These are phyloP conservation scores for slime mould (Dictyostelium discoideum) DNA, from an alignment of 78 protist genomes.

Conservation along the genomic window DNA sequence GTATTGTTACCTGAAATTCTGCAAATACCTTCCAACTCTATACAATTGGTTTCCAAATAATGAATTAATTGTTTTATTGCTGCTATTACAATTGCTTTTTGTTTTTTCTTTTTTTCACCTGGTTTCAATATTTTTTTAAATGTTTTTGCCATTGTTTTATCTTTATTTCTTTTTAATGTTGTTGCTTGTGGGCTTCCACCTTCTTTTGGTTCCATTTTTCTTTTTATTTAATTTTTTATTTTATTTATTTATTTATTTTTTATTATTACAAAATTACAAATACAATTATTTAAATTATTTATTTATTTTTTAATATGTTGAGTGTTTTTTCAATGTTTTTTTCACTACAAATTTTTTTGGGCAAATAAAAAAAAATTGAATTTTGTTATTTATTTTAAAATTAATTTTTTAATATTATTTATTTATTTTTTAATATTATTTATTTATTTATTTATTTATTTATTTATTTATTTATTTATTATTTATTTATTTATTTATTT, in stretches of 20 bases:
- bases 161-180: conserved; percentile 20
- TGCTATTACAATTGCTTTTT: not conserved
- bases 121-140: conserved; percentile 59
- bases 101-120: conserved; percentile 67
- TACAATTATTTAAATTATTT: not conserved
- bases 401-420: no score
- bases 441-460: no score
- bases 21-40: conserved; percentile 69
- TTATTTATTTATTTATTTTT: not conserved
- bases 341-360: no score
- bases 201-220: conserved; percentile 32
- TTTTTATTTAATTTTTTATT: not conserved
- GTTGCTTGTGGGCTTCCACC: not conserved
- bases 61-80: conserved; percentile 41
- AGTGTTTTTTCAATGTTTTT: no score
- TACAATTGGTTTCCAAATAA: conserved; percentile 1
- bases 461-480: no score
- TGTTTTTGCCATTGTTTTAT: conserved; percentile 46
- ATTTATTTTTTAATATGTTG: no score
- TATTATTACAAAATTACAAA: not conserved
- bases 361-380: no score
- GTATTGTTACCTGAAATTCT: conserved; percentile 53
- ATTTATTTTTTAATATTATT: no score
- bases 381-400: no score
- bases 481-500: no score